Evolutionary conservation across 345 rosid genomes (phyloP).

Genomic region (Microthlaspi erraticum): DNA sequence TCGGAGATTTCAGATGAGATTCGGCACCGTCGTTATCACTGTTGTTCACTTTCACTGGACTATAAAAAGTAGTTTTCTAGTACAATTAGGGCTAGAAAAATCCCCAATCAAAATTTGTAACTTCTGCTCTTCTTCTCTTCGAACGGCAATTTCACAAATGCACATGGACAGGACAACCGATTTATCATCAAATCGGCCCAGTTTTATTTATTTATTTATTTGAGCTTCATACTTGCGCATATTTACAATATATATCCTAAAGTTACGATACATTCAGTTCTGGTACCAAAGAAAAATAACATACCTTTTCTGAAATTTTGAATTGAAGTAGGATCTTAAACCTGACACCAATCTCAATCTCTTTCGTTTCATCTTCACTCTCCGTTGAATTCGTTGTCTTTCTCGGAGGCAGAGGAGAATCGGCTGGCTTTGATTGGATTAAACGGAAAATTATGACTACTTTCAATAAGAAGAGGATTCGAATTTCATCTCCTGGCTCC

Average conservation of each 20-base stretch:
- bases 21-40: constrained; percentile 1
- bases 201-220: not conserved
- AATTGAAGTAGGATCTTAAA: too few species aligned
- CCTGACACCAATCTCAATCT: too few species aligned
- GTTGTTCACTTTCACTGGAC: not conserved
- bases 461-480: constrained; percentile 3
- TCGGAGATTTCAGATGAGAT: constrained; percentile 28
- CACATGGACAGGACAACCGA: not conserved
- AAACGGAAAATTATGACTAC: constrained; percentile 9
- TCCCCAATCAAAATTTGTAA: constrained; percentile 3
- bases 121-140: not conserved
- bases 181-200: constrained; percentile 3
- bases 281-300: not conserved
- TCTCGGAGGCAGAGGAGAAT: not conserved
- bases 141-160: not conserved
- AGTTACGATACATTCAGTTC: not conserved
- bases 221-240: too few species aligned
- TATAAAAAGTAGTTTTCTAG: not conserved
- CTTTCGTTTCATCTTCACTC: not conserved
- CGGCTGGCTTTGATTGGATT: not conserved
- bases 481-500: constrained; percentile 20
- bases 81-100: not conserved
- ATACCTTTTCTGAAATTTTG: not conserved
- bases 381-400: not conserved
- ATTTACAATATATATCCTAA: not conserved